phyloP scores from a whole-genome alignment of 495 filamentous ascomycete genomes.

The Annulohypoxylon bovei region DNA sequence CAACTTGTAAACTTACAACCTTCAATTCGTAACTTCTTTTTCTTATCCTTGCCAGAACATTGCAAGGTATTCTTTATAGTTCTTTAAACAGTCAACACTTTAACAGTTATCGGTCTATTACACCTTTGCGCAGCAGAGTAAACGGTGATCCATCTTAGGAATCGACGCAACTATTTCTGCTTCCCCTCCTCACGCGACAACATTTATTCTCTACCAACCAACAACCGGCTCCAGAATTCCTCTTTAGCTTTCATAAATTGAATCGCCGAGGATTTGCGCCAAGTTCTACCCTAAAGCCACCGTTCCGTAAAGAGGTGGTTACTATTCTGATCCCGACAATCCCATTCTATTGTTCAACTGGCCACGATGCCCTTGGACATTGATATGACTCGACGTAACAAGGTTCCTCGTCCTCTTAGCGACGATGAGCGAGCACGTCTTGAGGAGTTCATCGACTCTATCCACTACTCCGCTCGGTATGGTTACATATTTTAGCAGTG shows the following conservation, averaged over 20 bases:
- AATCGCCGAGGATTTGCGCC: neutral
- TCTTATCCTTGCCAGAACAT: neutral
- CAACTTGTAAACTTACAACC: constrained; percentile 2
- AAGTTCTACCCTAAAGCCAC: neutral
- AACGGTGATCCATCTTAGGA: constrained; percentile 15
- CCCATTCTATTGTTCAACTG: constrained; percentile 7
- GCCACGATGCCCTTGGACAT: constrained; percentile 67
- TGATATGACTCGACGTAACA: constrained; percentile 83
- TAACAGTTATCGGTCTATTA: neutral
- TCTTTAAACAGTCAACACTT: constrained; percentile 11
- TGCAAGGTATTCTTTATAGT: neutral
- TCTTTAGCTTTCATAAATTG: neutral
- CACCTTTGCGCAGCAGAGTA: constrained; percentile 21
- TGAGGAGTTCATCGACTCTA: constrained; percentile 89
- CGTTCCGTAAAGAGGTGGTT: neutral
- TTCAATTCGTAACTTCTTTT: constrained; percentile 22
- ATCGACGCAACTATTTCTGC: constrained; percentile 11
- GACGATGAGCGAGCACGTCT: constrained; percentile 82
- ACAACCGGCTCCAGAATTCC: neutral
- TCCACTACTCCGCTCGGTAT: constrained; percentile 95
- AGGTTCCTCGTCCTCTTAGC: constrained; percentile 79
- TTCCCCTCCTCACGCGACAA: constrained; percentile 40
- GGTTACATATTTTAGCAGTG: constrained; percentile 28
- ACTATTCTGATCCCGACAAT: neutral
- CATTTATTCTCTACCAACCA: constrained; percentile 15